phyloP scores from a whole-genome alignment of 495 filamentous ascomycete species.

The Tetracladium setigerum region DNA sequence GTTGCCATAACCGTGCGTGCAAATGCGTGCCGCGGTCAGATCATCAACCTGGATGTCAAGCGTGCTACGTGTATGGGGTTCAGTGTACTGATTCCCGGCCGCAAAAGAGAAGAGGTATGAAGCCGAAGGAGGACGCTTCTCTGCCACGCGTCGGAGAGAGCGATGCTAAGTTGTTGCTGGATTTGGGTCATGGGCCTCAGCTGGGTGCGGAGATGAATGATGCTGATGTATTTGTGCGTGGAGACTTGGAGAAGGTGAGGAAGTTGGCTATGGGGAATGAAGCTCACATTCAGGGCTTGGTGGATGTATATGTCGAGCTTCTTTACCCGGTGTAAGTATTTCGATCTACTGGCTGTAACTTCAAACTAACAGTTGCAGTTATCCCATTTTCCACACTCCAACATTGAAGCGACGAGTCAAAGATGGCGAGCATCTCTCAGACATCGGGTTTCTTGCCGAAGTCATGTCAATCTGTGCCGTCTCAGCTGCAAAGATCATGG shows the following conservation, averaged over 20 bases:
- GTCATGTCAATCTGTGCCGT: constrained; percentile 43
- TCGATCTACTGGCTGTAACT: not conserved
- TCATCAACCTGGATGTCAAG: constrained; percentile 3
- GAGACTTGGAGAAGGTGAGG: constrained; percentile 4
- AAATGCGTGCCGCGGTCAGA: constrained; percentile 4
- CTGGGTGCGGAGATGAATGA: constrained; percentile 2
- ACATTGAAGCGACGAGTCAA: constrained; percentile 30
- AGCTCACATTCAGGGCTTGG: constrained; percentile 7
- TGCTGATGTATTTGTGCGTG: not conserved
- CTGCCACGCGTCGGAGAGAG: not conserved
- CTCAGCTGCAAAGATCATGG: constrained; percentile 35
- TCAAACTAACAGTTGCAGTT: constrained; percentile 27
- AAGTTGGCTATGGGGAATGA: constrained; percentile 1
- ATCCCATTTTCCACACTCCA: constrained; percentile 40
- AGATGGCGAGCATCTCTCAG: constrained; percentile 31
- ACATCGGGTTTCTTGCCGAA: constrained; percentile 36
- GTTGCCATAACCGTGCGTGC: constrained; percentile 13
- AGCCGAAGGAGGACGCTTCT: not conserved
- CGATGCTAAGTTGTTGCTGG: constrained; percentile 1
- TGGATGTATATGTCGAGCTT: constrained; percentile 13
- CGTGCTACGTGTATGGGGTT: constrained; percentile 9
- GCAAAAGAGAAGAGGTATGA: constrained; percentile 11
- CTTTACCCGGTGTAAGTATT: constrained; percentile 18
- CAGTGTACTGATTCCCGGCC: constrained; percentile 13
- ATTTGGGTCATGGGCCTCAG: constrained; percentile 1